Evolutionary conservation across 2,329 filamentous ascomycete genomes (phyloP).

Genomic region (Phaeomoniella chlamydospora): DNA sequence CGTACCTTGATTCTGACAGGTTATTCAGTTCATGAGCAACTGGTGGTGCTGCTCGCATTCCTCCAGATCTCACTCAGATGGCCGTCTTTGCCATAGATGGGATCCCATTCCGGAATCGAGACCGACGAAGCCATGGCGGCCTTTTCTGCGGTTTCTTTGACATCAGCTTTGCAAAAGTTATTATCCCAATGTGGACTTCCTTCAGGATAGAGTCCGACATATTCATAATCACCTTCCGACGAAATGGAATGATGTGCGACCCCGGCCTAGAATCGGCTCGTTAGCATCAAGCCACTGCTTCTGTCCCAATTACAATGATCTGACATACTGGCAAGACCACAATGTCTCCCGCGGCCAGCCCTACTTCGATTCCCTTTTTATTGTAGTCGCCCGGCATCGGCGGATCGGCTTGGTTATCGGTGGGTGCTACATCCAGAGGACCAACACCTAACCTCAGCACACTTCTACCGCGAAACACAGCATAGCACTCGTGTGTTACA

Average conservation of each 20-base stretch:
- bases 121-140: neutral
- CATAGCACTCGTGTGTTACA: slow-evolving; percentile 3
- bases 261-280: slow-evolving; percentile 1
- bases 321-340: slow-evolving; percentile 1
- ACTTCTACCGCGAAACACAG: slow-evolving; percentile 1
- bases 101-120: slow-evolving; percentile 1
- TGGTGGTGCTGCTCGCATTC: too few species aligned
- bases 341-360: slow-evolving; percentile 1
- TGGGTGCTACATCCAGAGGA: neutral
- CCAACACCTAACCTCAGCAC: slow-evolving; percentile 1
- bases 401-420: neutral
- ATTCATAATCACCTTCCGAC: slow-evolving; percentile 1
- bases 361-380: neutral
- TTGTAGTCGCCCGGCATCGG: neutral
- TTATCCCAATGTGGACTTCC: slow-evolving; percentile 2
- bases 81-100: neutral
- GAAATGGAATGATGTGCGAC: slow-evolving; percentile 1
- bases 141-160: slow-evolving; percentile 1
- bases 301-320: neutral
- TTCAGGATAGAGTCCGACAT: slow-evolving; percentile 2
- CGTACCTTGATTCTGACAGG: too few species aligned
- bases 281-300: neutral
- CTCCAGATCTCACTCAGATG: slow-evolving; percentile 1
- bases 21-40: too few species aligned
- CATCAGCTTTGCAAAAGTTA: slow-evolving; percentile 2